Evolutionary conservation across 768 basidiomycete genomes (phyloP).

Genomic region (Phanerochaete sordida): DNA sequence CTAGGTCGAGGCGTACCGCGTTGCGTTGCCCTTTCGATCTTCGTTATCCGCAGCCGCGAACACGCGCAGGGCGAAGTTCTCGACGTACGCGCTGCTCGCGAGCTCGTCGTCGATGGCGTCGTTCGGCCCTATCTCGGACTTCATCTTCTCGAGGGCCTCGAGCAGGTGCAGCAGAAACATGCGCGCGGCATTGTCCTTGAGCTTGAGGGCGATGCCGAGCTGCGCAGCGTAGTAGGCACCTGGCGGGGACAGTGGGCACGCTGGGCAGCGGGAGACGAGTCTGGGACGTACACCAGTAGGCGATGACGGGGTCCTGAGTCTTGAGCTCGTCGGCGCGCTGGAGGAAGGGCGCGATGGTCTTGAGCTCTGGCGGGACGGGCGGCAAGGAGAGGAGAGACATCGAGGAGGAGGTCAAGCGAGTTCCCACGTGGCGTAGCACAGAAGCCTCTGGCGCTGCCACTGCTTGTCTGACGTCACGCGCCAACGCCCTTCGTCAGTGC

Average conservation of each 20-base stretch:
- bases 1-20: slow-evolving; percentile 49
- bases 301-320: slow-evolving; percentile 77
- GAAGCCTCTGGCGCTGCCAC: background rate
- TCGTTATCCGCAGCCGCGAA: slow-evolving; percentile 89
- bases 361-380: slow-evolving; percentile 58
- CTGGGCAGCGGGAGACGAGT: slow-evolving; percentile 6
- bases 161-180: slow-evolving; percentile 72
- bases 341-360: slow-evolving; percentile 71
- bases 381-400: slow-evolving; percentile 50
- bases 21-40: slow-evolving; percentile 74
- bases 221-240: slow-evolving; percentile 93
- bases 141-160: slow-evolving; percentile 75
- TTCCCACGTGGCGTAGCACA: background rate
- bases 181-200: slow-evolving; percentile 60
- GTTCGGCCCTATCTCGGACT: slow-evolving; percentile 64
- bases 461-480: slow-evolving; percentile 9
- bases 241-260: slow-evolving; percentile 26
- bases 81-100: slow-evolving; percentile 84
- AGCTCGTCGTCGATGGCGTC: slow-evolving; percentile 83
- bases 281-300: slow-evolving; percentile 86
- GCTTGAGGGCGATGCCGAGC: slow-evolving; percentile 72
- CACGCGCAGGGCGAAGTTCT: slow-evolving; percentile 92
- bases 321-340: slow-evolving; percentile 89
- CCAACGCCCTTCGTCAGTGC: slow-evolving; percentile 1
- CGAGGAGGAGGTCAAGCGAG: background rate